Conservation (phyloP, 352 stramenopile genomes). For the Phytophthora citricola region DNA sequence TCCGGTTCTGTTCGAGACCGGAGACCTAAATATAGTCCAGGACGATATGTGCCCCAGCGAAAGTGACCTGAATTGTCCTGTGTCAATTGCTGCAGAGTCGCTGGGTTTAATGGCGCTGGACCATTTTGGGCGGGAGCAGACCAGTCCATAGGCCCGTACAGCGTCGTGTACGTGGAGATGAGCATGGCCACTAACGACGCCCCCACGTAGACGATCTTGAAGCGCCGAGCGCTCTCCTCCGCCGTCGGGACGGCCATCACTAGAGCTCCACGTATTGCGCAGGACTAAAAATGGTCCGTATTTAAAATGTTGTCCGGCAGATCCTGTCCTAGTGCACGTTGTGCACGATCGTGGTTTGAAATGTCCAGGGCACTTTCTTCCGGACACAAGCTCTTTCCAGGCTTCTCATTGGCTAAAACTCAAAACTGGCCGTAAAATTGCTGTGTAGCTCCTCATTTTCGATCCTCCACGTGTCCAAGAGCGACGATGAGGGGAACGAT, state of each 20-base stretch:
- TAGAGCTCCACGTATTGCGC: conserved; percentile 8
- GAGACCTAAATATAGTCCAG: conserved; percentile 81
- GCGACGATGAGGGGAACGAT: conserved; percentile 33
- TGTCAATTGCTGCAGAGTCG: conserved; percentile 41
- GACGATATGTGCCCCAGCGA: conserved; percentile 81
- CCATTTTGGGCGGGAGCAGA: neutral
- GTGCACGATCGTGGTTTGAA: neutral
- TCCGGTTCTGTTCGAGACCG: conserved; percentile 70
- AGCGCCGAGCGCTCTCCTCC: conserved; percentile 32
- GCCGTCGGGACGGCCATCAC: conserved; percentile 25
- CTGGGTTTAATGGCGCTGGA: conserved; percentile 35
- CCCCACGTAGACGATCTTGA: conserved; percentile 34
- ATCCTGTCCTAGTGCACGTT: neutral
- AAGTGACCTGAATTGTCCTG: conserved; percentile 46
- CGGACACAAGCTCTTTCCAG: neutral
- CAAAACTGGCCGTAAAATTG: neutral
- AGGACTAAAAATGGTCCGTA: conserved; percentile 2
- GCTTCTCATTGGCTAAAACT: conserved; percentile 25
- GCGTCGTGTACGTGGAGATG: conserved; percentile 32
- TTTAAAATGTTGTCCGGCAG: neutral
- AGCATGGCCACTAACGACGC: conserved; percentile 36
- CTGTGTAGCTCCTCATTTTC: conserved; percentile 25
- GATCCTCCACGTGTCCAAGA: conserved; percentile 49
- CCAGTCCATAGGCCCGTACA: conserved; percentile 29
- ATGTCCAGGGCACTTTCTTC: neutral